Conservation (phyloP, 208 protist genomes). For the Crithidia fasciculata region DNA sequence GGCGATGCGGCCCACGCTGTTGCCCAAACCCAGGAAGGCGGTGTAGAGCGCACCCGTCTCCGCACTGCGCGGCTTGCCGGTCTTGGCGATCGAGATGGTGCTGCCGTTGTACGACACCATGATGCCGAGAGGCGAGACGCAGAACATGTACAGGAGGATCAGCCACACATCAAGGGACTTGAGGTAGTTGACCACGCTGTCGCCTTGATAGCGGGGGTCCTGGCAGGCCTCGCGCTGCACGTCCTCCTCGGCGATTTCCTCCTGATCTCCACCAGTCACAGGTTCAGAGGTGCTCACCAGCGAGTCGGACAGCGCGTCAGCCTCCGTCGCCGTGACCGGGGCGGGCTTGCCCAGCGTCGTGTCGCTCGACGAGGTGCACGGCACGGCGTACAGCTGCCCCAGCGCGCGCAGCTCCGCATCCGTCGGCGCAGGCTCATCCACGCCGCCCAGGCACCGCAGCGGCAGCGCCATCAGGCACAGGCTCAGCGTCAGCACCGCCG, state of each 20-base stretch:
- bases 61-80: conserved; percentile 38
- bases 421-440: conserved; percentile 42
- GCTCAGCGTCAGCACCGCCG: conserved; percentile 38
- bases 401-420: conserved; percentile 11
- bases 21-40: conserved; percentile 58
- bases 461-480: conserved; percentile 51
- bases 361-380: background rate
- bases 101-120: conserved; percentile 59
- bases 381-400: background rate
- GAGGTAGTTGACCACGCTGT: conserved; percentile 40
- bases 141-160: conserved; percentile 48
- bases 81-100: conserved; percentile 57
- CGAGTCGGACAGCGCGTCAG: background rate
- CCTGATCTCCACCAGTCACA: background rate
- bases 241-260: background rate
- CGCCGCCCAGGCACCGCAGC: conserved; percentile 46
- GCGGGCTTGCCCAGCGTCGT: background rate
- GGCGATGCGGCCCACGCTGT: conserved; percentile 50
- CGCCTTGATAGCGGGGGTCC: conserved; percentile 49
- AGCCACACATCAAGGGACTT: conserved; percentile 49
- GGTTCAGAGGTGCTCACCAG: background rate
- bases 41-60: conserved; percentile 49
- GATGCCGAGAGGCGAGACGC: conserved; percentile 41
- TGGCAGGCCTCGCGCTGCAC: conserved; percentile 24
- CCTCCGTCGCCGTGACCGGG: background rate